Evolutionary conservation across 306 rosid genomes (phyloP), one percentile per base, ranked within the genome.

Genomic region (Gastrolobium villosum): DNA sequence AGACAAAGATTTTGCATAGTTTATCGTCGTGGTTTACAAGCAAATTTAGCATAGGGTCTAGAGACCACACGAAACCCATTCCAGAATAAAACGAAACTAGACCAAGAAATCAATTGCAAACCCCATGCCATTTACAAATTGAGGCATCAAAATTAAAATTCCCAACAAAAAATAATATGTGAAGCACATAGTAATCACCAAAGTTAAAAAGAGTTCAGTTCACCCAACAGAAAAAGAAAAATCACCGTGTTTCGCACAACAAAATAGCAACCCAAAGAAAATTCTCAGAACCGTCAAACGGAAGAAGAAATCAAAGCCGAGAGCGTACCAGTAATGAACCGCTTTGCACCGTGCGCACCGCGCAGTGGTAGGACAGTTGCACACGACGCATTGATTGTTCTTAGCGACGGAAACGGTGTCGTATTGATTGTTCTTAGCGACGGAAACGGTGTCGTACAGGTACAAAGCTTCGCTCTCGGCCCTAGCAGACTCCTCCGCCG

Each of bases 321-420:
- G 4, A 65, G 62, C 84, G 4, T 84, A 93, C 97, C 98, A 93
- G 82, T 93, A 93, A 4, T 87, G 92, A 67, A 93, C 93, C 15
- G 91, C 84, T 83, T 91, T 94, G 84, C 98, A 94, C 59, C 80
- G 85, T 2, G 95, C 84, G 39, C 98, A 93, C 9, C 93, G 90
- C 7, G 88, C 90, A 4, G 92, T 83, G 32, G 97, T 93, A n/a
- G 94, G 94, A 76, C 78, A 65, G 43, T 65, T 90, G 78, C 98
- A 93, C 48, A 93, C 90, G 7, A 85, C 92, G 39, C 98, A 93
- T 65, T 82, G 85, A 11, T 84, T 81, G 15, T 54, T 74, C 74
- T 64, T 36, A 4, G 75, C 15, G n/a, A 73, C 64, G 2, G 79
- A 52, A 4, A 71, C n/a, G n/a, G n/a, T n/a, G n/a, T n/a, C 92